A percentile compares a stretch with the other conserved stretches of the same genome.
phyloP scores from a whole-genome alignment of 345 rosid species.

The Ceriops decandra region DNA sequence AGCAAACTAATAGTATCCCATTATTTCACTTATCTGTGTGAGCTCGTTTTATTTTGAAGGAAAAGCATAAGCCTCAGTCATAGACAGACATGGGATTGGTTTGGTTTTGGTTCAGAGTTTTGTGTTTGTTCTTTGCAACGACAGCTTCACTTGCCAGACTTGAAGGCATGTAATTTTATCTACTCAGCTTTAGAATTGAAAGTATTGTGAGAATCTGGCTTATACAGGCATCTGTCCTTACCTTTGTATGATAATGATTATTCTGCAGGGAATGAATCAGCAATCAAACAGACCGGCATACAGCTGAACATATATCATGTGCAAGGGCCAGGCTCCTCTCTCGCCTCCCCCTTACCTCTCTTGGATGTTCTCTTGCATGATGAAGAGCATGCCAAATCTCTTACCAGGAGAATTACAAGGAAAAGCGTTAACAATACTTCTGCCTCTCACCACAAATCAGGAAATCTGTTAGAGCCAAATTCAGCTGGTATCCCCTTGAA shows the following conservation, averaged over 20 bases:
- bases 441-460: slow-evolving; percentile 3
- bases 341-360: slow-evolving; percentile 14
- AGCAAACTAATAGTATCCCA: neutral
- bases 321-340: slow-evolving; percentile 21
- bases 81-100: slow-evolving; percentile 11
- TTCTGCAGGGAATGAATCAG: slow-evolving; percentile 22
- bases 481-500: slow-evolving; percentile 24
- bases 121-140: slow-evolving; percentile 20
- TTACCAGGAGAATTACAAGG: slow-evolving; percentile 14
- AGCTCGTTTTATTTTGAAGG: neutral
- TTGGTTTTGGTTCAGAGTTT: slow-evolving; percentile 16
- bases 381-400: slow-evolving; percentile 26
- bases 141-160: slow-evolving; percentile 14
- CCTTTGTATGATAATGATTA: neutral
- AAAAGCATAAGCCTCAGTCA: neutral
- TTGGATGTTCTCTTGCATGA: slow-evolving; percentile 28
- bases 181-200: neutral
- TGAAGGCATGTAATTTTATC: slow-evolving; percentile 25
- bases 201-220: neutral
- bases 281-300: slow-evolving; percentile 15
- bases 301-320: slow-evolving; percentile 30
- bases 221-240: neutral
- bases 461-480: slow-evolving; percentile 15
- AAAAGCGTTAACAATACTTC: neutral
- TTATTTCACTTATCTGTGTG: neutral